These are phyloP conservation scores for Lachancea nothofagi DNA, from an alignment of 805 yeast species.

Conservation along the genomic window DNA sequence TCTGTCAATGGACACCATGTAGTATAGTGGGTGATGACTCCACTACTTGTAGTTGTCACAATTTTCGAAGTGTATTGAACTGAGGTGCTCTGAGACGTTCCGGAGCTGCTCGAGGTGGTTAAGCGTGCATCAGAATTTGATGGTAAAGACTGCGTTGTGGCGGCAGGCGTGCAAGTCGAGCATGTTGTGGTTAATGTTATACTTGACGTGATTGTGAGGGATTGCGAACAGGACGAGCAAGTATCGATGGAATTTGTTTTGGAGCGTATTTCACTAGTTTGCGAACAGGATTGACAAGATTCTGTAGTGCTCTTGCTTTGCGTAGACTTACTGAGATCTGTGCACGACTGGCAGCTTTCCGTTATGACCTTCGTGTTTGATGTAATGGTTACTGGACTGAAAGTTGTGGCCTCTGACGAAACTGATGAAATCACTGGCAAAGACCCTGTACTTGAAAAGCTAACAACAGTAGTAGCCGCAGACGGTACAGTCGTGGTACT, in stretches of 20 bases:
- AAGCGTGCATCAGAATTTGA: neutral
- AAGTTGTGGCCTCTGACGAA: too few relatives aligned
- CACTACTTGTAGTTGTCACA: conserved; percentile 19
- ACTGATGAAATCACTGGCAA: too few relatives aligned
- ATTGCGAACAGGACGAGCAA: neutral
- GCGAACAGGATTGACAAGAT: too few relatives aligned
- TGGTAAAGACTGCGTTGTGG: neutral
- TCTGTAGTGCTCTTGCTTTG: too few relatives aligned
- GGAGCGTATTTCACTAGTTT: neutral
- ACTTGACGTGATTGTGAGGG: neutral
- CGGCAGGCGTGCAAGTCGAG: conserved; percentile 1
- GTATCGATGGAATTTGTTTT: neutral
- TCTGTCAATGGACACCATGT: conserved; percentile 16
- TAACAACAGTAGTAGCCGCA: too few relatives aligned
- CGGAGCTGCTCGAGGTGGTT: neutral
- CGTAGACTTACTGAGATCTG: too few relatives aligned
- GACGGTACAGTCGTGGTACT: too few relatives aligned
- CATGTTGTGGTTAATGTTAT: neutral
- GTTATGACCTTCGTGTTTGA: too few relatives aligned
- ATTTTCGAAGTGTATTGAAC: conserved; percentile 10
- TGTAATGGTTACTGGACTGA: too few relatives aligned
- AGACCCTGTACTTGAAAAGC: too few relatives aligned
- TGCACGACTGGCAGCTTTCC: too few relatives aligned
- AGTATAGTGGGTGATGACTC: conserved; percentile 26
- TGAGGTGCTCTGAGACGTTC: conserved; percentile 13